Evolutionary conservation across 2,329 filamentous ascomycete genomes (phyloP).

Genomic region (Hypocreales sp.): DNA sequence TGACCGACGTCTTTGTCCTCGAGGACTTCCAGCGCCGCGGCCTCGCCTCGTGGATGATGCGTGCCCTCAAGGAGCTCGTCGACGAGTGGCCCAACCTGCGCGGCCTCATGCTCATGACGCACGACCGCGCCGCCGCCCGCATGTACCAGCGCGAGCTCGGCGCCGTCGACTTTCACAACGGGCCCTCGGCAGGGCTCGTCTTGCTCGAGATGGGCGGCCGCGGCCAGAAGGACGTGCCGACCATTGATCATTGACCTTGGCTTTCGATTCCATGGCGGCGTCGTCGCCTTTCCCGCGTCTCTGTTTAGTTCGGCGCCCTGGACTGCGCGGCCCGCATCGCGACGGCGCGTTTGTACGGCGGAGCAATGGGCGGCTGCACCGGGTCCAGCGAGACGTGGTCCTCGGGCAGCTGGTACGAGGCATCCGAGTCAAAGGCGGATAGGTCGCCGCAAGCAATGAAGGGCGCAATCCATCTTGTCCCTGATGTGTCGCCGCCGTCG

Average conservation of each 20-base stretch:
- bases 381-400: slow-evolving; percentile 80
- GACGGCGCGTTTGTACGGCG: slow-evolving; percentile 82
- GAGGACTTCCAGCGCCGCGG: slow-evolving; percentile 44
- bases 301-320: slow-evolving; percentile 6
- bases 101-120: slow-evolving; percentile 39
- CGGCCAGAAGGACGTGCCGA: slow-evolving; percentile 17
- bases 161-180: slow-evolving; percentile 26
- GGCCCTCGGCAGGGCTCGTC: slow-evolving; percentile 21
- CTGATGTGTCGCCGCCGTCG: slow-evolving; percentile 9
- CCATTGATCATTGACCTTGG: not conserved
- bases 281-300: not conserved
- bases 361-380: slow-evolving; percentile 87
- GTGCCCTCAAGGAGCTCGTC: slow-evolving; percentile 40
- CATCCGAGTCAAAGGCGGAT: slow-evolving; percentile 88
- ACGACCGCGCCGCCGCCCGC: slow-evolving; percentile 19
- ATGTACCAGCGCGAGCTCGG: slow-evolving; percentile 34
- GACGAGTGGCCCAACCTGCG: slow-evolving; percentile 43
- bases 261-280: not conserved
- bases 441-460: slow-evolving; percentile 97
- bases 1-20: slow-evolving; percentile 52
- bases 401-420: slow-evolving; percentile 78
- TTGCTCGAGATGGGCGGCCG: slow-evolving; percentile 25
- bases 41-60: slow-evolving; percentile 49
- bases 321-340: slow-evolving; percentile 42
- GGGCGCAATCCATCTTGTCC: slow-evolving; percentile 72